Evolutionary conservation across 2,329 filamentous ascomycete species (phyloP), one percentile per base, ranked within the genome.

Genomic region (Hymenoscyphus salicellus): DNA sequence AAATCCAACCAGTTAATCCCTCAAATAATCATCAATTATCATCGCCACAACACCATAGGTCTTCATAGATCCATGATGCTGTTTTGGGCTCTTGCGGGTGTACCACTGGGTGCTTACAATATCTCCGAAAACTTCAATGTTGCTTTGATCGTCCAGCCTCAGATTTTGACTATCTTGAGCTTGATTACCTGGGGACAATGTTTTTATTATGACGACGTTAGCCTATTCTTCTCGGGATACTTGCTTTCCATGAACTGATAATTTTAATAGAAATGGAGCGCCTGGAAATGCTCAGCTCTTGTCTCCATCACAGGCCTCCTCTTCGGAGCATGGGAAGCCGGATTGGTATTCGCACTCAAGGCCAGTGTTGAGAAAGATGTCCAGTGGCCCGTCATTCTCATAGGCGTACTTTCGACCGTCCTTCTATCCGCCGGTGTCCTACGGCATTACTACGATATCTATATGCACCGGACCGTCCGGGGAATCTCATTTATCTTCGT

Each of bases 401-500:
- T 91, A 87, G 88, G 88, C 1, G 82, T 86, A 0, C 74, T 90
- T 0, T 87, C 88, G 0, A 87, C 88, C 0, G 74, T 80, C 0
- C 78, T 91, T 2, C 81, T 91, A 1, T 86, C 86, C 1, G 81
- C 85, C 1, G 89, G 89, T 0, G 89, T 91, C 0, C 76, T 90
- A 7, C 78, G 85, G 1, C 88, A 91, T 72, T 91, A 91, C 70
- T 85, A 83, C 79, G 88, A 91, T 67, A 90, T 92, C 26, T 90
- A 85, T 71, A 73, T 80, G 1, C 83, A 89, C 68, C 81, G 85
- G 6, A 89, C 87, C 0, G 88, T 90, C 1, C 80, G 87, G 16
- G 88, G 89, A 7, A 90, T 91, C 46, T 90, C 87, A 0, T 91
- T 91, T 74, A 78, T 90, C 2, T 92, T 92, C 68, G 87, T 90